Evolutionary conservation across 768 basidiomycete genomes (phyloP), one percentile per base, ranked within the genome.

Genomic region (Asterophora parasitica): DNA sequence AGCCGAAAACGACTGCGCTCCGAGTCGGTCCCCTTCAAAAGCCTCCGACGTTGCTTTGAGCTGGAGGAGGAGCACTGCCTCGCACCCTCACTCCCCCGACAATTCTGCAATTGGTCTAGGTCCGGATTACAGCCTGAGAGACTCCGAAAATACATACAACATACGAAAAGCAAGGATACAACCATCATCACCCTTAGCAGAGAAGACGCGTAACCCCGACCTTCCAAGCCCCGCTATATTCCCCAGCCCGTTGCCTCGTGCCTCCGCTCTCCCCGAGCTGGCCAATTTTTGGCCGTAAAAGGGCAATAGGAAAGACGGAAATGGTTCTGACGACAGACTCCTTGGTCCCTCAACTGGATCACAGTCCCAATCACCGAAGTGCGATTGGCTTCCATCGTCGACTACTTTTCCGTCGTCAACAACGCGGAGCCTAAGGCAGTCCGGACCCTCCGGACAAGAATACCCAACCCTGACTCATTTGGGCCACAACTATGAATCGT

Each of bases 201-300:
- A 46, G n/a, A 35, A 51, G 23, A 39, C 27, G 28, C 42, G 20
- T 26, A 28, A 48, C 15, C 37, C 41, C 26, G 40, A 34, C n/a
- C 11, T 27, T 36, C 42, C 23, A 13, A 32, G 23, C n/a, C 35
- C 15, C 16, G 13, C 23, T 31, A 34, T 11, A 37, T 17, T 6
- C 31, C 23, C n/a, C 15, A 11, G 17, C 10, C 35, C 3, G 23
- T 17, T 38, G 8, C 37, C 6, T 45, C 9, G 8, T 15, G 11
- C 8, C 11, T 12, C 13, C n/a, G 10, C 26, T 30, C 37, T 15
- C n/a, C 9, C 45, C 12, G 31, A 12, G 17, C 27, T 30, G 20
- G 17, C 15, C 17, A 20, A n/a, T 12, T 6, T 33, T 9, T 2
- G 33, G 36, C 33, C 40, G 30, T 26, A 12, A 9, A 13, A 40